Evolutionary conservation across 2,329 filamentous ascomycete genomes (phyloP), one percentile per base, ranked within the genome.

Genomic region (Sclerotinia trifoliorum): DNA sequence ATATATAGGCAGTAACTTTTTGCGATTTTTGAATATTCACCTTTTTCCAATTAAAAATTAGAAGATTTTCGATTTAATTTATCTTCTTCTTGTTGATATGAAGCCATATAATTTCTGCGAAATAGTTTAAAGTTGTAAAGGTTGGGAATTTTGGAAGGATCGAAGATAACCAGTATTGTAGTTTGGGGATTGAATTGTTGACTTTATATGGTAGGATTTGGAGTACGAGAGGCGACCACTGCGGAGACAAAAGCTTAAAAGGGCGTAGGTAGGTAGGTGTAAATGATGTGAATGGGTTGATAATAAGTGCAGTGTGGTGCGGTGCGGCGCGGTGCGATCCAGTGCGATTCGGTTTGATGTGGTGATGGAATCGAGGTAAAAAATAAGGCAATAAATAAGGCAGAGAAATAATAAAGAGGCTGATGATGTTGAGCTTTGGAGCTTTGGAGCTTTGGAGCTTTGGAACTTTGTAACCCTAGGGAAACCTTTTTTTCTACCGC

Each of bases 11-110:
- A 8, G 19, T 42, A 6, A 10, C 11, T 42, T 35, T 39, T 66
- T 66, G 54, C 51, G 42, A 58, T 48, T 15, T 49, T 39, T 44
- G 24, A 39, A 51, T 66, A 42, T 66, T 42, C 44, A 66, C 65
- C 55, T 52, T 52, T 52, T 35, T 58, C 29, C 51, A 19, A 21
- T 61, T 39, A 21, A 29, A 49, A 3, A 52, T 8, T 39, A 7
- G 46, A 24, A 2, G 5, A 1, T 26, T 24, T 42, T 19, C 26
- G 19, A 21, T 19, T n/a, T 29, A 21, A 49, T 26, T 7, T 54
- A 44, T 24, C 39, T 32, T 35, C 3, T 13, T 5, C 10, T 21
- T 11, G 17, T 63, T 5, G 35, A 29, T 29, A 8, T 8, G 35
- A 54, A 64, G 46, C n/a, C 24, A n/a, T 64, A 26, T 13, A 39